Evolutionary conservation across 2,329 filamentous ascomycete species (phyloP).

Genomic region (Ophiostoma perfectum): DNA sequence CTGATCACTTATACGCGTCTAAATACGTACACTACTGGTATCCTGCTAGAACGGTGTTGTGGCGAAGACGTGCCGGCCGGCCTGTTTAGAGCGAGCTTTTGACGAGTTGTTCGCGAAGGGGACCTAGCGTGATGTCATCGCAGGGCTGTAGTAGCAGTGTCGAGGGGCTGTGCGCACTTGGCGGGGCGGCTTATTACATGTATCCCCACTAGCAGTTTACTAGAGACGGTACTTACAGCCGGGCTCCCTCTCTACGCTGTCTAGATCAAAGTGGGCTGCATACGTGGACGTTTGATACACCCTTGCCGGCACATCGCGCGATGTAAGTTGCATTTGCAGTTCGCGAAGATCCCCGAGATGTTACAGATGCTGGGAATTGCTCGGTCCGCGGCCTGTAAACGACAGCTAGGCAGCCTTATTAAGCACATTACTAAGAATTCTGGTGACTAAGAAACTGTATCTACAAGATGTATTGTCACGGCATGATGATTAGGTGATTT

Average conservation of each 20-base stretch:
- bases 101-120: not conserved
- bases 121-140: constrained; percentile 15
- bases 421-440: too few species aligned
- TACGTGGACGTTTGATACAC: not conserved
- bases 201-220: not conserved
- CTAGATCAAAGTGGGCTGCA: not conserved
- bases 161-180: constrained; percentile 2
- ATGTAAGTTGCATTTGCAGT: too few species aligned
- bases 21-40: not conserved
- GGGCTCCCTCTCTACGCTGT: not conserved
- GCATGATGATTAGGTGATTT: too few species aligned
- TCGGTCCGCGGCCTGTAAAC: not conserved
- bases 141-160: not conserved
- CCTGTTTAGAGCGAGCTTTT: not conserved
- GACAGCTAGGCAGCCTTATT: not conserved
- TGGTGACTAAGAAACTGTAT: not conserved
- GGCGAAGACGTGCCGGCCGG: too few species aligned
- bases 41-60: not conserved
- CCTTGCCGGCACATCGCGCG: too few species aligned
- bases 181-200: not conserved
- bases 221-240: not conserved
- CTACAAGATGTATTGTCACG: too few species aligned
- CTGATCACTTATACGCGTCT: not conserved
- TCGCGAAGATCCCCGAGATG: not conserved
- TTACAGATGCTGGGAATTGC: not conserved